Conservation (phyloP, 2,329 filamentous ascomycete species). For the Polytolypa hystricis region DNA sequence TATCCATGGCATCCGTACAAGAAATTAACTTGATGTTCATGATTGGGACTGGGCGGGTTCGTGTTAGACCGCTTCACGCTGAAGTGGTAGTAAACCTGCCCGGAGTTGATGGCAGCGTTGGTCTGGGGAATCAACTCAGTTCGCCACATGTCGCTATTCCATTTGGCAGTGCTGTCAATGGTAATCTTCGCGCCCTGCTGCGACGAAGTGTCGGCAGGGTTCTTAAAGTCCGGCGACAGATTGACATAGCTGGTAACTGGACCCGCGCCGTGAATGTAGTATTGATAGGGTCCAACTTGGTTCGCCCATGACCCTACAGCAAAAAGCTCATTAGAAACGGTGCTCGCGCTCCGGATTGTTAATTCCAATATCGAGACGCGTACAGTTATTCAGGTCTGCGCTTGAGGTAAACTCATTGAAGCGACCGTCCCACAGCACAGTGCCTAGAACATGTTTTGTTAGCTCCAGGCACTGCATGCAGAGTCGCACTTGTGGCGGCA, state of each 20-base stretch:
- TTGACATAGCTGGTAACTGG: slow-evolving; percentile 50
- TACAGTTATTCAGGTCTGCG: slow-evolving; percentile 45
- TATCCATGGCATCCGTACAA: slow-evolving; percentile 23
- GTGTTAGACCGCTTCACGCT: slow-evolving; percentile 48
- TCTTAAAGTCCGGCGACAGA: slow-evolving; percentile 50
- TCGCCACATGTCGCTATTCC: slow-evolving; percentile 46
- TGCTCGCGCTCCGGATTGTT: too few species aligned
- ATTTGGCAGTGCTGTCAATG: slow-evolving; percentile 34
- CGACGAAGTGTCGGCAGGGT: slow-evolving; percentile 51
- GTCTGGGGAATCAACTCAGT: slow-evolving; percentile 66
- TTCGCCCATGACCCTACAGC: slow-evolving; percentile 51
- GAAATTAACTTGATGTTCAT: slow-evolving; percentile 57
- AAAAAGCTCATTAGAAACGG: background rate
- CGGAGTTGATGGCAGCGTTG: slow-evolving; percentile 51
- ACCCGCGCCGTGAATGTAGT: slow-evolving; percentile 60
- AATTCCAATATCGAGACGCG: background rate
- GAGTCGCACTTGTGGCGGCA: too few species aligned
- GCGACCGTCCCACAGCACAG: slow-evolving; percentile 53
- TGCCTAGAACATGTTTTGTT: too few species aligned
- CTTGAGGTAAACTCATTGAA: slow-evolving; percentile 49
- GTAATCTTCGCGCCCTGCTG: slow-evolving; percentile 58
- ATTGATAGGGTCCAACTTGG: slow-evolving; percentile 60
- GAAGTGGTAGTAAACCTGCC: slow-evolving; percentile 63
- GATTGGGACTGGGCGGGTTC: slow-evolving; percentile 50
- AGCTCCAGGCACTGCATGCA: too few species aligned